phyloP scores from a whole-genome alignment of 164 flowering plant species.

The Macadamia integrifolia region DNA sequence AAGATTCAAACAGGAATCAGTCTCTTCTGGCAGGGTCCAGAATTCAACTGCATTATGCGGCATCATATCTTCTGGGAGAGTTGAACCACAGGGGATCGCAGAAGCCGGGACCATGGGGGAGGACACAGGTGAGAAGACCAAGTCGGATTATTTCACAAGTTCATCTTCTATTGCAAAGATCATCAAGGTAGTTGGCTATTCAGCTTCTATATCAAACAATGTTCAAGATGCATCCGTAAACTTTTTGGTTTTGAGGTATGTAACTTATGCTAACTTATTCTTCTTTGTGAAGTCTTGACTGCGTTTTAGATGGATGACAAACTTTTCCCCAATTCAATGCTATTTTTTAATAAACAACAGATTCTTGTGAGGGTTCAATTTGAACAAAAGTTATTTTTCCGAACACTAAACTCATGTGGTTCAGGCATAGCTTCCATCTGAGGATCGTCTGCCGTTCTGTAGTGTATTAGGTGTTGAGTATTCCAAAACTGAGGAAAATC shows the following conservation, averaged over 20 bases:
- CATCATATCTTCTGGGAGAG: conserved; percentile 12
- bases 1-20: conserved; percentile 61
- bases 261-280: not conserved
- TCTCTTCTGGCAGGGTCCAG: conserved; percentile 17
- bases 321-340: no score
- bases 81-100: conserved; percentile 19
- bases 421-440: no score
- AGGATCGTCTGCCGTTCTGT: no score
- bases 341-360: no score
- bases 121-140: conserved; percentile 19
- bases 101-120: conserved; percentile 21
- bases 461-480: no score
- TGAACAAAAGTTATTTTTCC: no score
- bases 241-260: conserved; percentile 75
- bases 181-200: conserved; percentile 62
- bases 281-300: not conserved
- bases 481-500: no score
- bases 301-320: no score
- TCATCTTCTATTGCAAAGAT: conserved; percentile 46
- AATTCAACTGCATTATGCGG: conserved; percentile 14
- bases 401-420: no score
- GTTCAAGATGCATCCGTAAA: conserved; percentile 60
- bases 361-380: no score
- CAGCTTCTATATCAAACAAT: conserved; percentile 47
- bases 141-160: conserved; percentile 24